Conservation (phyloP, 495 filamentous ascomycete genomes). For the Cairneyella variabilis region DNA sequence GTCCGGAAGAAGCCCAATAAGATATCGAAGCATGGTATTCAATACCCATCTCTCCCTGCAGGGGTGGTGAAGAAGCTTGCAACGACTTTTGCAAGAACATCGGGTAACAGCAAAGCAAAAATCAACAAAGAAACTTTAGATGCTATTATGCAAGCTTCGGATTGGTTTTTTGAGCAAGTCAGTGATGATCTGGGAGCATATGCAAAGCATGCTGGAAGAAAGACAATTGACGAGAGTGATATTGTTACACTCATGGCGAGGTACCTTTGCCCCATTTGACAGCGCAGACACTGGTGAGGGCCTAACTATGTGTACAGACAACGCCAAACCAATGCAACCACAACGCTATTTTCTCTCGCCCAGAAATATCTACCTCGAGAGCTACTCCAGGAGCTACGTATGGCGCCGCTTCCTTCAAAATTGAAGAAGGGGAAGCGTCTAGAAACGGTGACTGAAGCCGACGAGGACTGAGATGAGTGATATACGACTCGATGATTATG, state of each 20-base stretch:
- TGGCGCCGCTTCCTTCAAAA: slow-evolving; percentile 55
- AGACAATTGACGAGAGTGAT: slow-evolving; percentile 82
- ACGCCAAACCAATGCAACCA: slow-evolving; percentile 66
- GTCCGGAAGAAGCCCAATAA: slow-evolving; percentile 47
- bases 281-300: not conserved
- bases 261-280: slow-evolving; percentile 37
- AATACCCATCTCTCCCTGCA: slow-evolving; percentile 68
- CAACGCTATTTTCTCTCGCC: slow-evolving; percentile 77
- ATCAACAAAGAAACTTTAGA: slow-evolving; percentile 69
- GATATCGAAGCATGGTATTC: slow-evolving; percentile 68
- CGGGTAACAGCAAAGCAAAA: slow-evolving; percentile 56
- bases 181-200: slow-evolving; percentile 75
- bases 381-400: slow-evolving; percentile 74
- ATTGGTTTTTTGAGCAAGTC: slow-evolving; percentile 86
- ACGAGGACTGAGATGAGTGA: slow-evolving; percentile 20
- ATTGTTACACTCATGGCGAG: slow-evolving; percentile 77
- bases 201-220: slow-evolving; percentile 76
- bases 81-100: slow-evolving; percentile 57
- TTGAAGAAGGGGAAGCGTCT: slow-evolving; percentile 28
- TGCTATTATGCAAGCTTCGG: slow-evolving; percentile 71
- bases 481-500: slow-evolving; percentile 26
- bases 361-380: slow-evolving; percentile 79
- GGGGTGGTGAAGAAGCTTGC: slow-evolving; percentile 73
- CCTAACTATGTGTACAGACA: slow-evolving; percentile 50
- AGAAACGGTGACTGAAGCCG: slow-evolving; percentile 34